phyloP scores from a whole-genome alignment of 441 rosid species.

The Gossypium gossypioides region DNA sequence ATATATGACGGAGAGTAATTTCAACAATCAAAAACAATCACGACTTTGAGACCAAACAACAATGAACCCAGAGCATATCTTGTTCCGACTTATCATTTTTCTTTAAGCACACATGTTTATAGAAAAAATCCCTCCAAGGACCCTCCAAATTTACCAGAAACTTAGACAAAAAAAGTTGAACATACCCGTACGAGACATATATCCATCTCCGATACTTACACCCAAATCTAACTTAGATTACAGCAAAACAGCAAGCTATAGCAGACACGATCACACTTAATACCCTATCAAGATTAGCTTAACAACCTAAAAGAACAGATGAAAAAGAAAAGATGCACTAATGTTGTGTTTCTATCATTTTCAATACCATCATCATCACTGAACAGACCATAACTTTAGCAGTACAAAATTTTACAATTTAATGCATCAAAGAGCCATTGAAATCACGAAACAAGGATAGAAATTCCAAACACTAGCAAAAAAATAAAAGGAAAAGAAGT shows the following conservation, averaged over 20 bases:
- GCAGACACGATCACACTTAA: background rate
- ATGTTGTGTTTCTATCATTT: background rate
- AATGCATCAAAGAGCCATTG: constrained; percentile 2
- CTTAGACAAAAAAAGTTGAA: background rate
- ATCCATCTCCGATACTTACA: background rate
- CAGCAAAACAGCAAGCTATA: background rate
- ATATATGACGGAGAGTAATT: background rate
- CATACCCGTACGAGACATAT: background rate
- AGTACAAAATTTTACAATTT: background rate
- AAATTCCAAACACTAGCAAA: background rate
- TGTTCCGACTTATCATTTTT: background rate
- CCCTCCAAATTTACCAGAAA: background rate
- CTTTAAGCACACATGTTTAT: background rate
- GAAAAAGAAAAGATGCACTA: background rate
- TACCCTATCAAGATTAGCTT: background rate
- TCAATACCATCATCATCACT: background rate
- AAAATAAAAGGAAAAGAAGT: constrained; percentile 6
- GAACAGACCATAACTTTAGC: background rate
- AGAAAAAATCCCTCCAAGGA: background rate
- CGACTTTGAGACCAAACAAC: background rate
- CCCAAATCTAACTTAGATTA: background rate
- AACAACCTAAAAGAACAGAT: background rate
- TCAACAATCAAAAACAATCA: background rate
- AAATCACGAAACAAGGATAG: background rate
- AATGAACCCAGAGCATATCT: background rate